Evolutionary conservation across 371 early-diverging fungal species (phyloP).

Genomic region (Cokeromyces recurvatus): DNA sequence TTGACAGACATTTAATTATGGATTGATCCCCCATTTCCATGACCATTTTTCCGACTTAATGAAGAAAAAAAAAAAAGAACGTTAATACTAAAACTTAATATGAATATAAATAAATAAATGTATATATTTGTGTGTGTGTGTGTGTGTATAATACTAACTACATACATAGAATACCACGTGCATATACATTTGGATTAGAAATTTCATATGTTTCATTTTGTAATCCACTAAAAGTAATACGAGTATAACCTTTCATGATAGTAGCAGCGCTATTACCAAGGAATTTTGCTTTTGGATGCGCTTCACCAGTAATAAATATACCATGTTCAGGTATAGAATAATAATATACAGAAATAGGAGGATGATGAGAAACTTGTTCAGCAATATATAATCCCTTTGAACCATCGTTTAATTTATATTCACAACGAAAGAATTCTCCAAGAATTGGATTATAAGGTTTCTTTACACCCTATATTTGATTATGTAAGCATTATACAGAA

Average conservation of each 20-base stretch:
- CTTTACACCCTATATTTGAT: slow-evolving; percentile 92
- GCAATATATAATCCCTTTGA: slow-evolving; percentile 57
- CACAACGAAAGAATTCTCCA: slow-evolving; percentile 73
- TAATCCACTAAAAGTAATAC: slow-evolving; percentile 26
- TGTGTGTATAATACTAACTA: too few species aligned
- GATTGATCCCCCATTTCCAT: slow-evolving; percentile 89
- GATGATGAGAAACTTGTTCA: slow-evolving; percentile 79
- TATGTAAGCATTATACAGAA: slow-evolving; percentile 48
- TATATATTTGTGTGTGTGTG: too few species aligned
- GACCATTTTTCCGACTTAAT: slow-evolving; percentile 85
- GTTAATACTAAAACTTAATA: slow-evolving; percentile 46
- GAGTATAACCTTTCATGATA: slow-evolving; percentile 65
- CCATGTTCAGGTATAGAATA: slow-evolving; percentile 62
- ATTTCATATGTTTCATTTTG: slow-evolving; percentile 37
- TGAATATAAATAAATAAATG: slow-evolving; percentile 45
- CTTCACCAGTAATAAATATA: slow-evolving; percentile 75
- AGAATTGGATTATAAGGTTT: slow-evolving; percentile 83
- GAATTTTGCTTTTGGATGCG: slow-evolving; percentile 87
- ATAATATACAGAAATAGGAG: slow-evolving; percentile 64
- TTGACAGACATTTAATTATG: slow-evolving; percentile 68
- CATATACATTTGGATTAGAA: slow-evolving; percentile 39
- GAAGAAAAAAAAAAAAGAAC: slow-evolving; percentile 22
- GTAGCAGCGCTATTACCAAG: slow-evolving; percentile 94
- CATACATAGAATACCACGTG: slow-evolving; percentile 61
- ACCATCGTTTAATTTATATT: slow-evolving; percentile 65